Percentiles rank a stretch among this genome's conserved stretches.
These are phyloP conservation scores for Aspergillus melleus DNA, from an alignment of 2,329 filamentous ascomycete species.

Conservation along the genomic window DNA sequence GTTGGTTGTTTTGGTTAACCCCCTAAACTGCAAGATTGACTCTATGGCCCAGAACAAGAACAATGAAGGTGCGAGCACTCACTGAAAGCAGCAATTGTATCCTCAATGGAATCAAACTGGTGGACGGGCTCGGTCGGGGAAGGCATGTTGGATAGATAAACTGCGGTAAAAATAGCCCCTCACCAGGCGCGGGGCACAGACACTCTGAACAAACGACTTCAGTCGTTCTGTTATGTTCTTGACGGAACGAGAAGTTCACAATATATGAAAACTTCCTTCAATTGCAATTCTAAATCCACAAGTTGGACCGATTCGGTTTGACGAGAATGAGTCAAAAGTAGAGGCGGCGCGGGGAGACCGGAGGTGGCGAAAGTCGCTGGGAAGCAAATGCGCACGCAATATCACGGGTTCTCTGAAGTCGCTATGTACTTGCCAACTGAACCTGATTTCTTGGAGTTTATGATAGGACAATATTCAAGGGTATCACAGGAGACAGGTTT, in stretches of 20 bases:
- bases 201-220: neutral
- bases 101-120: conserved; percentile 44
- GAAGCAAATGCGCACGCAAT: neutral
- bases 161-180: conserved; percentile 26
- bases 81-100: conserved; percentile 44
- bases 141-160: conserved; percentile 29
- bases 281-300: neutral
- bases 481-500: neutral
- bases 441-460: neutral
- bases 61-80: conserved; percentile 20
- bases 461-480: neutral
- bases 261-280: neutral
- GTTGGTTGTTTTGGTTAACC: conserved; percentile 8
- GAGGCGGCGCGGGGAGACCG: neutral
- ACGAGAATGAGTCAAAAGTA: neutral
- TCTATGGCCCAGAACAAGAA: neutral
- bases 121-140: conserved; percentile 33
- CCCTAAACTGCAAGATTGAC: neutral
- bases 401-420: neutral
- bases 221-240: neutral
- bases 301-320: neutral
- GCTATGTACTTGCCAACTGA: neutral
- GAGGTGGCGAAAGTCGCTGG: neutral
- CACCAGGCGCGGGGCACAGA: conserved; percentile 19
- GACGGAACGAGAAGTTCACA: neutral